Percentiles rank a stretch among this genome's conserved stretches.
These are phyloP conservation scores for Chlamydomonas schloesseri DNA, from an alignment of 139 green algal species.

Conservation along the genomic window DNA sequence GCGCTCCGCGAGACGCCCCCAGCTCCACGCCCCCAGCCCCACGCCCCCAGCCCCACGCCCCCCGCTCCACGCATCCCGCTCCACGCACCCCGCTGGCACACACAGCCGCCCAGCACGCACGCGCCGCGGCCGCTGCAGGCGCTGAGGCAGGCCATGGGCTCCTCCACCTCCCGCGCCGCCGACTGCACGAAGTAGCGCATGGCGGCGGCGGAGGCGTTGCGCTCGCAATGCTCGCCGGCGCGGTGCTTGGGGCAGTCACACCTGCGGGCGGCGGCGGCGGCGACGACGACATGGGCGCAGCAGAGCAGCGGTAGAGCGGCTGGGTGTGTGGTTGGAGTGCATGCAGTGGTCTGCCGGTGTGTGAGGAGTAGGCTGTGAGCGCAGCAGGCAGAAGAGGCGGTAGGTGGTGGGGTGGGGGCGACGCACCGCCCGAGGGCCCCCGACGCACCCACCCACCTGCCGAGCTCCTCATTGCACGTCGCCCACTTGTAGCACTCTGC, in stretches of 20 bases:
- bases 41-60: too few species aligned
- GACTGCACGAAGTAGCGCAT: background rate
- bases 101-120: background rate
- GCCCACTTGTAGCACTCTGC: background rate
- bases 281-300: too few species aligned
- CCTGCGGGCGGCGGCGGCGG: background rate
- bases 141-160: background rate
- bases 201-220: background rate
- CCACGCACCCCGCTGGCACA: background rate
- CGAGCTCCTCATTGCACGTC: background rate
- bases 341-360: too few species aligned
- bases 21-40: too few species aligned
- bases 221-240: background rate
- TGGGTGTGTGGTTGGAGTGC: too few species aligned
- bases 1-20: too few species aligned
- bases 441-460: background rate
- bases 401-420: too few species aligned
- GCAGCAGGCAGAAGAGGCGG: too few species aligned
- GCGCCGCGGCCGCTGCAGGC: background rate
- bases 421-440: too few species aligned
- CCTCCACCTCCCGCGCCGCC: background rate
- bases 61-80: too few species aligned
- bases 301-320: too few species aligned
- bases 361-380: too few species aligned
- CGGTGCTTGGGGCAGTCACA: constrained; percentile 27